Evolutionary conservation across 768 basidiomycete genomes (phyloP).

Genomic region (Coprinopsis cinerea): DNA sequence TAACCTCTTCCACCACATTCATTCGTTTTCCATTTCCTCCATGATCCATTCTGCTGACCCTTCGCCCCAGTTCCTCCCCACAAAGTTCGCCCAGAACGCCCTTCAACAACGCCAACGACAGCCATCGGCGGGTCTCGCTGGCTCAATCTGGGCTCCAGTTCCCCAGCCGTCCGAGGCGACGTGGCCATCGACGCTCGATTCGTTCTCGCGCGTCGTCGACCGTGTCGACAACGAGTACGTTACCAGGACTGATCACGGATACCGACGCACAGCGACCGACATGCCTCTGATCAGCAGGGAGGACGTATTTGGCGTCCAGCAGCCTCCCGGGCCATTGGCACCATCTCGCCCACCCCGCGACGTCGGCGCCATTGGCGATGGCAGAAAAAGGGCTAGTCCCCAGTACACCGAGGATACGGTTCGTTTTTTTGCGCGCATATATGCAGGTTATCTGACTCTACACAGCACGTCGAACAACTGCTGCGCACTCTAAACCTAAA

Average conservation of each 20-base stretch:
- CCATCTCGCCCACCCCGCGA: constrained; percentile 26
- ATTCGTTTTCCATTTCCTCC: constrained; percentile 15
- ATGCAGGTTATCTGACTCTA: constrained; percentile 16
- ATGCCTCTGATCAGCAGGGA: constrained; percentile 37
- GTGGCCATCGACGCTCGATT: constrained; percentile 65
- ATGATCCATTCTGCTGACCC: constrained; percentile 29
- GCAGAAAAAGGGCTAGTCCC: constrained; percentile 57
- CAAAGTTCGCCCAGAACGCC: constrained; percentile 34
- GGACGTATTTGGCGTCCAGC: constrained; percentile 62
- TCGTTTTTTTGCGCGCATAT: constrained; percentile 22
- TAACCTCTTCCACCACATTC: constrained; percentile 39
- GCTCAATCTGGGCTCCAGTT: constrained; percentile 81
- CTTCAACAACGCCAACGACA: constrained; percentile 35
- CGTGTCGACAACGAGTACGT: constrained; percentile 25
- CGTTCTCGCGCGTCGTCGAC: constrained; percentile 51
- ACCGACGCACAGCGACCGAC: constrained; percentile 18
- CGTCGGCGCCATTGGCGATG: constrained; percentile 77
- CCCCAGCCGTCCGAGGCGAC: constrained; percentile 60
- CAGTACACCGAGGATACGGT: constrained; percentile 49
- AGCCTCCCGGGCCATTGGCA: constrained; percentile 21
- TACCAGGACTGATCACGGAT: constrained; percentile 17
- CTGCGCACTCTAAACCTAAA: constrained; percentile 74
- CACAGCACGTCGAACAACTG: constrained; percentile 74
- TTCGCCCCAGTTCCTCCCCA: constrained; percentile 32
- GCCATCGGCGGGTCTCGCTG: constrained; percentile 31